phyloP scores from a whole-genome alignment of 2,329 filamentous ascomycete genomes.

The Colletotrichum eremochloae region DNA sequence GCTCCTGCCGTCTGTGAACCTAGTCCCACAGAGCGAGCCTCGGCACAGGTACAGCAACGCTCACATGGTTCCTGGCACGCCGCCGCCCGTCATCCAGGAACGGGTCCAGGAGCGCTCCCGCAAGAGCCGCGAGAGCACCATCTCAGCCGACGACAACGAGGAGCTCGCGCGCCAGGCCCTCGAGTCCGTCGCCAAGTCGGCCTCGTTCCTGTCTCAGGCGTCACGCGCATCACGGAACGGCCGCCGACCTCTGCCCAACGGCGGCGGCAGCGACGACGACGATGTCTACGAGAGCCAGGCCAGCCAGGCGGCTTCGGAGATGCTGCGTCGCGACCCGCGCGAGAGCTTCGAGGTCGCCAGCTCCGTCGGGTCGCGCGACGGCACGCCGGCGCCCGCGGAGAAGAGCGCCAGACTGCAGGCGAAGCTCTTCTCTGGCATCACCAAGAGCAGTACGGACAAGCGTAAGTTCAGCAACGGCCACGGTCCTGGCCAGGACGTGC shows the following conservation, averaged over 20 bases:
- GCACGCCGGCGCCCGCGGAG: constrained; percentile 59
- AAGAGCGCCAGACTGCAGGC: constrained; percentile 64
- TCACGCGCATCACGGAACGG: constrained; percentile 44
- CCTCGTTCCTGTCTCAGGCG: constrained; percentile 51
- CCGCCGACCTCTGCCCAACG: constrained; percentile 43
- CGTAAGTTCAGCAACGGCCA: constrained; percentile 61
- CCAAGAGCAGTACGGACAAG: constrained; percentile 62
- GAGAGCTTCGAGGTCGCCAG: constrained; percentile 65
- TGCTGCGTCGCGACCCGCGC: constrained; percentile 74
- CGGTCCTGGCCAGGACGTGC: constrained; percentile 48
- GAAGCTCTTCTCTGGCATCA: constrained; percentile 62
- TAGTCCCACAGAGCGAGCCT: constrained; percentile 72
- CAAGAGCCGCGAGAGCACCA: constrained; percentile 87
- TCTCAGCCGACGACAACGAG: constrained; percentile 76
- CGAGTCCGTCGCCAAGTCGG: constrained; percentile 64
- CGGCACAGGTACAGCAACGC: constrained; percentile 58
- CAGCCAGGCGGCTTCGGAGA: constrained; percentile 80
- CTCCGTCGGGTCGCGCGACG: constrained; percentile 59
- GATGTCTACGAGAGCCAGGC: constrained; percentile 81
- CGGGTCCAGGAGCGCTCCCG: constrained; percentile 65
- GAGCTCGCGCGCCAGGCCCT: constrained; percentile 69
- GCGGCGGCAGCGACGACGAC: constrained; percentile 57
- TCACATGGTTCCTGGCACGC: constrained; percentile 57
- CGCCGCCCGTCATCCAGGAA: constrained; percentile 53
- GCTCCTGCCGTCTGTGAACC: constrained; percentile 72